Conservation (phyloP, 176 grass and related monocot genomes). For the Pontederia paniculata region DNA sequence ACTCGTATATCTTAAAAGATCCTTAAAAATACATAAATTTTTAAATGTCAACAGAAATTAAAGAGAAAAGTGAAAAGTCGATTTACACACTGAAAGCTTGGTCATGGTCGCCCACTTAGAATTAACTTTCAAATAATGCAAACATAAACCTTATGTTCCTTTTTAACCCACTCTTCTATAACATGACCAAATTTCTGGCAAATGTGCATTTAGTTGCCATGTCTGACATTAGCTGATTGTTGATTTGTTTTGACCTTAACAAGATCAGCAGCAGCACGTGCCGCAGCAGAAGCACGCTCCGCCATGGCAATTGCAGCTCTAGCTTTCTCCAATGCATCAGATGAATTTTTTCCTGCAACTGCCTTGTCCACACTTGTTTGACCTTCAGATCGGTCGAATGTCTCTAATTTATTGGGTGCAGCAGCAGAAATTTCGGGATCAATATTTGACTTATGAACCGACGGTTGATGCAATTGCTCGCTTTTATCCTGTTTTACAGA, state of each 20-base stretch:
- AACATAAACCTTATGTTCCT: background rate
- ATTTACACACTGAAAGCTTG: too few species aligned
- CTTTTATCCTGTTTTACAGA: slow-evolving; percentile 18
- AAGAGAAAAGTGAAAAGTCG: too few species aligned
- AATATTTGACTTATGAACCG: slow-evolving; percentile 10
- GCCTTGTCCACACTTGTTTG: slow-evolving; percentile 23
- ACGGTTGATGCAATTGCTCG: slow-evolving; percentile 25
- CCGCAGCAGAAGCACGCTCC: slow-evolving; percentile 57
- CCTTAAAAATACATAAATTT: too few species aligned
- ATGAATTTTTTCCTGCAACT: slow-evolving; percentile 22
- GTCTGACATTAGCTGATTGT: background rate
- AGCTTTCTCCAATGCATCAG: slow-evolving; percentile 63
- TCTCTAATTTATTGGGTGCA: slow-evolving; percentile 6
- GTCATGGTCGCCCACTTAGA: too few species aligned
- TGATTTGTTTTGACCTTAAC: slow-evolving; percentile 41
- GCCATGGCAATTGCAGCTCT: slow-evolving; percentile 58
- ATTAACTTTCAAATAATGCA: background rate
- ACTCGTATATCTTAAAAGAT: too few species aligned
- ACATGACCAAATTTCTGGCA: background rate
- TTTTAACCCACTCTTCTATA: background rate
- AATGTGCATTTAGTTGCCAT: background rate
- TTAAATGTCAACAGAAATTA: too few species aligned
- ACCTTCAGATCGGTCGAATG: slow-evolving; percentile 14
- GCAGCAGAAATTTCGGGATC: slow-evolving; percentile 13
- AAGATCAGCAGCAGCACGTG: slow-evolving; percentile 65